Conservation (phyloP, 306 rosid genomes). For the Argentina anserina region DNA sequence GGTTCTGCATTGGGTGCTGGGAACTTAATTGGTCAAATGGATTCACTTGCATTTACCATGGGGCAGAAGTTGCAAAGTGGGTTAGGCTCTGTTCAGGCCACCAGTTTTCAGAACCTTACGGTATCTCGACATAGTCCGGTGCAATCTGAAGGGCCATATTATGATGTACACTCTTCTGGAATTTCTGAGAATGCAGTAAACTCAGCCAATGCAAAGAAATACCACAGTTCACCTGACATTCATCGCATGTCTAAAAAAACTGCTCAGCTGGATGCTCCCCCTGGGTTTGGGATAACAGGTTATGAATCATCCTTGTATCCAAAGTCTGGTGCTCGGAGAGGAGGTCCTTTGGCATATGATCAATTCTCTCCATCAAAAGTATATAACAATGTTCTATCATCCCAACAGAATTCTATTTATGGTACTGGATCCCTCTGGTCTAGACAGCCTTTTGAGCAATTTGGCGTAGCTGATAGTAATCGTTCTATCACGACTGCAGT, state of each 20-base stretch:
- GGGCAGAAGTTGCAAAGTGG: constrained; percentile 69
- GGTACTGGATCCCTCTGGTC: constrained; percentile 78
- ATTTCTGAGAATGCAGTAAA: constrained; percentile 40
- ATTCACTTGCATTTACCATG: constrained; percentile 53
- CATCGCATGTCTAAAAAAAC: constrained; percentile 46
- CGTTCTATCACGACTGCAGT: constrained; percentile 36
- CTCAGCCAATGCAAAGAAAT: constrained; percentile 69
- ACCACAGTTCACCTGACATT: constrained; percentile 84
- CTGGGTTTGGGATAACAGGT: constrained; percentile 39
- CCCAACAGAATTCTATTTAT: constrained; percentile 54
- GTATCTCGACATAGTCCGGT: constrained; percentile 52
- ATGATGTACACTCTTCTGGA: constrained; percentile 46
- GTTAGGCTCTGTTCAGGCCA: constrained; percentile 47
- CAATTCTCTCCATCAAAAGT: constrained; percentile 61
- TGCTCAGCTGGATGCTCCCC: constrained; percentile 49
- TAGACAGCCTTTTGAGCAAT: constrained; percentile 89
- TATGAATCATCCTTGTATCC: constrained; percentile 43
- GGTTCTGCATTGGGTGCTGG: constrained; percentile 45
- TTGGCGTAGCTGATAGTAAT: constrained; percentile 62
- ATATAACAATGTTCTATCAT: constrained; percentile 45
- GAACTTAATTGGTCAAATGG: constrained; percentile 59
- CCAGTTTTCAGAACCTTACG: constrained; percentile 46
- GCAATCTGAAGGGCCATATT: constrained; percentile 53
- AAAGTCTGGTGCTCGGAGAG: constrained; percentile 47
- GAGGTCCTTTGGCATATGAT: constrained; percentile 67